Conservation (phyloP, 1,284 basidiomycete species). For the Irpex rosettiformis region DNA sequence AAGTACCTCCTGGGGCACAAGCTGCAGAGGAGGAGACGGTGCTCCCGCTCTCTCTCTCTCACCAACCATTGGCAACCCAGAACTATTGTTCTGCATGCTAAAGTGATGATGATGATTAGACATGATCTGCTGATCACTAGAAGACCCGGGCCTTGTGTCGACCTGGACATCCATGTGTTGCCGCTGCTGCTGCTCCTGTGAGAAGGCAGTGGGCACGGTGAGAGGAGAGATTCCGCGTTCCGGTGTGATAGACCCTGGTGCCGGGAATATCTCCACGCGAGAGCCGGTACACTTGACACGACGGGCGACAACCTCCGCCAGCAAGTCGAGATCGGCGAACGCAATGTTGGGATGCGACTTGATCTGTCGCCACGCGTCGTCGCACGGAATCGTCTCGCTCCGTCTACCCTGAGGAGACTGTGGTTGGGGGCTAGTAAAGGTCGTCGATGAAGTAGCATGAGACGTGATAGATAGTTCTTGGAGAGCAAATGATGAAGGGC, state of each 20-base stretch:
- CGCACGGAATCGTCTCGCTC: conserved; percentile 68
- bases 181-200: background rate
- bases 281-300: conserved; percentile 78
- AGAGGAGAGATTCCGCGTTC: conserved; percentile 38
- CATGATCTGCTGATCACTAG: conserved; percentile 34
- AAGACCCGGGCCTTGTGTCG: conserved; percentile 7
- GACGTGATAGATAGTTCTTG: background rate
- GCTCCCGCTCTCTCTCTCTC: conserved; percentile 37
- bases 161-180: background rate
- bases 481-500: conserved; percentile 1
- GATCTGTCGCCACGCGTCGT: conserved; percentile 82
- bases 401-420: conserved; percentile 14
- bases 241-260: conserved; percentile 44
- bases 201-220: conserved; percentile 16
- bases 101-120: conserved; percentile 37
- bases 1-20: conserved; percentile 58
- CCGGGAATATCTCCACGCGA: conserved; percentile 61
- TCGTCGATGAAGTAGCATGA: conserved; percentile 15
- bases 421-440: conserved; percentile 10
- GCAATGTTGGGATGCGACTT: conserved; percentile 87
- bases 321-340: conserved; percentile 75
- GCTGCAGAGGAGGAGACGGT: conserved; percentile 45
- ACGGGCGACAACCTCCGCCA: conserved; percentile 86
- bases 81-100: background rate
- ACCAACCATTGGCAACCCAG: background rate